A percentile compares a stretch with the other conserved stretches of the same genome.
These are phyloP conservation scores for Dryas alaskensis DNA, from an alignment of 306 rosid genomes.

Conservation along the genomic window DNA sequence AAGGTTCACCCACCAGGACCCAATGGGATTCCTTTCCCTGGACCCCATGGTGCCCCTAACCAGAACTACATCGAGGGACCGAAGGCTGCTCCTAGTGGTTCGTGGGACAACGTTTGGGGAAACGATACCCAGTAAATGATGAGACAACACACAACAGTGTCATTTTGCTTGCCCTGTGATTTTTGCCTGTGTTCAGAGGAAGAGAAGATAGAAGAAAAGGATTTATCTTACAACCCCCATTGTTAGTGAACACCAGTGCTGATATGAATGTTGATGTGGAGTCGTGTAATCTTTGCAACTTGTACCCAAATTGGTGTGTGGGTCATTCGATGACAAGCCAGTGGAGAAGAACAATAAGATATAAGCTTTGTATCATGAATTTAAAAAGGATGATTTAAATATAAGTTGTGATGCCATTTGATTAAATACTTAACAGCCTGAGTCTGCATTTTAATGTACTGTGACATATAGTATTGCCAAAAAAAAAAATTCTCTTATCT, in stretches of 20 bases:
- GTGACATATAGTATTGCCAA: too few relatives aligned
- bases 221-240: neutral
- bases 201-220: neutral
- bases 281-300: neutral
- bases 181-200: neutral
- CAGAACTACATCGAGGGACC: conserved; percentile 62
- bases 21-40: conserved; percentile 54
- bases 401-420: neutral
- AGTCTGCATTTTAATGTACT: too few relatives aligned
- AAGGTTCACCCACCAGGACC: conserved; percentile 56
- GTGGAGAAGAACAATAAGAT: neutral
- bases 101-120: conserved; percentile 95
- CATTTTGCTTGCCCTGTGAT: conserved; percentile 1
- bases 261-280: neutral
- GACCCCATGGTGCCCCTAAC: conserved; percentile 35
- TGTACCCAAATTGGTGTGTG: neutral
- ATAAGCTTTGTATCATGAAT: neutral
- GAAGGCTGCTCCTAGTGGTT: conserved; percentile 62
- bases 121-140: conserved; percentile 43
- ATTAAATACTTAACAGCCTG: too few relatives aligned
- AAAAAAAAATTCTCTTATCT: too few relatives aligned
- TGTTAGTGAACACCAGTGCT: conserved; percentile 4
- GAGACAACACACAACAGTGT: neutral
- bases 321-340: conserved; percentile 8
- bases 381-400: neutral